Percentiles rank a stretch among this genome's conserved stretches.
Evolutionary conservation across 1,284 basidiomycete genomes (phyloP).

Genomic region (Cryptococcus sp.): DNA sequence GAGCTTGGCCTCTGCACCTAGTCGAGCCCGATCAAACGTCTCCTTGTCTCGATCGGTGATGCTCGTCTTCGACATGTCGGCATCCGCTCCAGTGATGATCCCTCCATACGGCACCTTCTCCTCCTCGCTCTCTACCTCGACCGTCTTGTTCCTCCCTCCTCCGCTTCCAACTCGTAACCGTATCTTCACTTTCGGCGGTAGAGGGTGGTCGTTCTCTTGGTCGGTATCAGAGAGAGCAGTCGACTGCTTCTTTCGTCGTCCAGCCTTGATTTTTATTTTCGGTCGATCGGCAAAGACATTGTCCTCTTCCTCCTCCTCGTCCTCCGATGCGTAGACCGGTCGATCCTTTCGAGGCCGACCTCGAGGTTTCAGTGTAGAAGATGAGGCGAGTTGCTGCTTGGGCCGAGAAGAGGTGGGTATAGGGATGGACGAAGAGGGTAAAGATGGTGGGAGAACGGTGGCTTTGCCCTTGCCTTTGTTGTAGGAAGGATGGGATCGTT

Average conservation of each 20-base stretch:
- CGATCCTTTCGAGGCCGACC: neutral
- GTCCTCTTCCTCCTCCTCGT: conserved; percentile 5
- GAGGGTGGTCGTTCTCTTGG: conserved; percentile 4
- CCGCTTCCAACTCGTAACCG: conserved; percentile 30
- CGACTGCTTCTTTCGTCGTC: conserved; percentile 3
- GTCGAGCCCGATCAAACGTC: conserved; percentile 67
- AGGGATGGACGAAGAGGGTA: neutral
- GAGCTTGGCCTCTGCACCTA: conserved; percentile 58
- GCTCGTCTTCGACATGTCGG: conserved; percentile 68
- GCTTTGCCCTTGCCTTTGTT: conserved; percentile 18
- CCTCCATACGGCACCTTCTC: conserved; percentile 66
- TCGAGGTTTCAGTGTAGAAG: neutral
- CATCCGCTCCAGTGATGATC: conserved; percentile 62
- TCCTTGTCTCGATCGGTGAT: conserved; percentile 64
- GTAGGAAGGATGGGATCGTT: conserved; percentile 1
- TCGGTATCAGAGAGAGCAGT: neutral
- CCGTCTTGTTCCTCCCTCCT: conserved; percentile 17
- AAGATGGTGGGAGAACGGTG: neutral
- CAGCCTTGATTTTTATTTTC: conserved; percentile 20
- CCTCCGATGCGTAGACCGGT: neutral
- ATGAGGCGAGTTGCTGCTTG: no score
- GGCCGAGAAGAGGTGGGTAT: neutral
- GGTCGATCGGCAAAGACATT: conserved; percentile 9
- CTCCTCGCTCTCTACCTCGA: conserved; percentile 37
- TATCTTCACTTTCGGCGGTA: conserved; percentile 17